A percentile compares a stretch with the other conserved stretches of the same genome.
Conservation (phyloP, 2,329 filamentous ascomycete genomes). For the Fusarium chuoi region DNA sequence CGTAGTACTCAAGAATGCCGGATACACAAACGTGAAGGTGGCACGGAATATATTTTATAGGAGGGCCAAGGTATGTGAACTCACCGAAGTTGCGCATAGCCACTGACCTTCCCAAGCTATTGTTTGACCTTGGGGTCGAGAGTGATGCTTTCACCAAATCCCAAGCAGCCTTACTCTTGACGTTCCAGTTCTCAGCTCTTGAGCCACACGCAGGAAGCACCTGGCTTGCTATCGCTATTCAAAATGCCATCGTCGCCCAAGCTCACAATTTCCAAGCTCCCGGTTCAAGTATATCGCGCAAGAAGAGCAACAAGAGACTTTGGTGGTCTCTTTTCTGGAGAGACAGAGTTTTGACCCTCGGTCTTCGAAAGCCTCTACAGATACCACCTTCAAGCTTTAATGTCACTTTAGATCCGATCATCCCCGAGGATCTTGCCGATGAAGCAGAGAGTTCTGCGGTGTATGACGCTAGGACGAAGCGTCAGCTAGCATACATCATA, state of each 20-base stretch:
- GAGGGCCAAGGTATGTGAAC: slow-evolving; percentile 3
- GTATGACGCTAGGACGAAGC: not conserved
- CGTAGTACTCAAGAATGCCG: slow-evolving; percentile 31
- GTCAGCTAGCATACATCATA: not conserved
- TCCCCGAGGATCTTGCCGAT: not conserved
- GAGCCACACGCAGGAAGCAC: slow-evolving; percentile 32
- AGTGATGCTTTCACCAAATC: slow-evolving; percentile 25
- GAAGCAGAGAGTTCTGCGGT: not conserved
- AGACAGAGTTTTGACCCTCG: slow-evolving; percentile 7
- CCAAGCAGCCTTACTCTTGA: slow-evolving; percentile 25
- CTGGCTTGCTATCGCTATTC: slow-evolving; percentile 26
- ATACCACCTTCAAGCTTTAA: slow-evolving; percentile 17
- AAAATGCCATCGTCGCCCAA: slow-evolving; percentile 30
- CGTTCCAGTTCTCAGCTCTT: slow-evolving; percentile 28
- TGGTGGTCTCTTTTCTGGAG: slow-evolving; percentile 30
- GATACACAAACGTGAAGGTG: slow-evolving; percentile 25
- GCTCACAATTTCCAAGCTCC: slow-evolving; percentile 23
- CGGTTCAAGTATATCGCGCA: not conserved
- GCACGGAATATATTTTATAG: slow-evolving; percentile 33
- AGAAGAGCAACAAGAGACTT: slow-evolving; percentile 6
- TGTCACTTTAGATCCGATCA: not conserved
- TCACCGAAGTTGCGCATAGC: accelerated
- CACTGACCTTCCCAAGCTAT: not conserved
- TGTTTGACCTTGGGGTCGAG: slow-evolving; percentile 25
- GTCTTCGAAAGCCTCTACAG: slow-evolving; percentile 2